A percentile compares a stretch with the other conserved stretches of the same genome.
Conservation (phyloP, 2,329 filamentous ascomycete species). For the Colletotrichum aenigma region DNA sequence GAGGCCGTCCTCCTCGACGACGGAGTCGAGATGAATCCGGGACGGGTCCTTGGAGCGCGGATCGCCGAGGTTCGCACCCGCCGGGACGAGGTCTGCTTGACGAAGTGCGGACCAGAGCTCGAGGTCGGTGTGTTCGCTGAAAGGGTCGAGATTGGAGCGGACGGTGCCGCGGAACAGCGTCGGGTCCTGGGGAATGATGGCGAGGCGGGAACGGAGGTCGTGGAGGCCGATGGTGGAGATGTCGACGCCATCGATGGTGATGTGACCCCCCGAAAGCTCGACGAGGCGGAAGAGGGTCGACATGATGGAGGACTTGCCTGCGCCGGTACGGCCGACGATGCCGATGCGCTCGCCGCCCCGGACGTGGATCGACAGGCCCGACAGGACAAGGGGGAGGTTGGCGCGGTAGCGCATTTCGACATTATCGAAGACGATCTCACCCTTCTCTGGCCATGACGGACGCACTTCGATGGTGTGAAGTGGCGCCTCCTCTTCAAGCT, state of each 20-base stretch:
- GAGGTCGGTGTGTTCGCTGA: constrained; percentile 77
- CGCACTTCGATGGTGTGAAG: constrained; percentile 76
- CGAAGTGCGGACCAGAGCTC: constrained; percentile 80
- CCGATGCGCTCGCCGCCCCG: constrained; percentile 79
- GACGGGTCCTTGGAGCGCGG: constrained; percentile 36
- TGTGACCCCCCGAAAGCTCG: constrained; percentile 66
- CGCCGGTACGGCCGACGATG: constrained; percentile 81
- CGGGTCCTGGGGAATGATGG: constrained; percentile 86
- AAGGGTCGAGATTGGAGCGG: constrained; percentile 80
- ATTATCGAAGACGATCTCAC: constrained; percentile 77
- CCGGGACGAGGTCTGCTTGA: constrained; percentile 73
- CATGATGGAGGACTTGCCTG: constrained; percentile 86
- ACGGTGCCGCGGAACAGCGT: constrained; percentile 84
- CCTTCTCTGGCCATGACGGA: constrained; percentile 82
- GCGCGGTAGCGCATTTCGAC: constrained; percentile 81
- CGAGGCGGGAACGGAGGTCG: constrained; percentile 75
- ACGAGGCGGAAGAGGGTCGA: constrained; percentile 79
- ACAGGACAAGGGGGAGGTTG: constrained; percentile 74
- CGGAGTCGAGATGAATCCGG: constrained; percentile 80
- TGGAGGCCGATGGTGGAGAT: constrained; percentile 77
- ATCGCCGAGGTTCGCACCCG: constrained; percentile 31
- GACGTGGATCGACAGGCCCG: constrained; percentile 74
- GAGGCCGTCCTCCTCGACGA: constrained; percentile 91
- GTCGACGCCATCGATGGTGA: constrained; percentile 69
- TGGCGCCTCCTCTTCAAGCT: constrained; percentile 89